Evolutionary conservation across 805 yeast species (phyloP), one percentile per base, ranked within the genome.

Genomic region (Metschnikowia anglica): DNA sequence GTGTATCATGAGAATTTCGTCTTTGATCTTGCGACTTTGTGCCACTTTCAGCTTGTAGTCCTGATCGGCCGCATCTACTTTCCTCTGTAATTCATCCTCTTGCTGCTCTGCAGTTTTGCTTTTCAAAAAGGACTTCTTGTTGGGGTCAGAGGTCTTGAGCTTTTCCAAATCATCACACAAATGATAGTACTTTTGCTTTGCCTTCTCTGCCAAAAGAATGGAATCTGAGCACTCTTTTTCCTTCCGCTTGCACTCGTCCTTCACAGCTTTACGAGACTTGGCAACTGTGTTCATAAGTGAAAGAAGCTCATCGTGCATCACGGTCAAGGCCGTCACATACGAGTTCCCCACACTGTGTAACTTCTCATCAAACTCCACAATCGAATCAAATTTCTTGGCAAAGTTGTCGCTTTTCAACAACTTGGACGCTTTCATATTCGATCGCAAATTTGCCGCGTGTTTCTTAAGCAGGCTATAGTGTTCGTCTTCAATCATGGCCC

Each of bases 221-320:
- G 96, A 81, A 44, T 93, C 98, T 10, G 73, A 58, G 26, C 89
- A 90, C 46, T 85, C 95, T 58, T 85, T 88, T 59, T 93, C 99
- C 53, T 83, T 78, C 37, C 86, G 73, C 55, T 79, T 75, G 32
- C 89, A 88, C 44, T 85, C 86, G 36, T 93, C 98, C 61, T 93
- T 93, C 41, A 81, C 68, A 25, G 73, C 53, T 61, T 90, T 93
- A 52, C 99, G 76, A 48, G 81, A 70, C 46, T 85, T 78, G 9
- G 86, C 74, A 50, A 89, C 80, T 2, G 88, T 79, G 15, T 79
- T 72, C 13, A 86, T 73, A 48, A 93, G 71, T 0, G 95, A 82
- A 11, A 70, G 63, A 45, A 93, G 68, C 62, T 93, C 97, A 54
- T 87, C 96, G 55, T 82, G 80, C 88, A 93, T 93, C 28, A 80